phyloP scores from a whole-genome alignment of 2,329 filamentous ascomycete genomes.

The Epichloe gansuensis region DNA sequence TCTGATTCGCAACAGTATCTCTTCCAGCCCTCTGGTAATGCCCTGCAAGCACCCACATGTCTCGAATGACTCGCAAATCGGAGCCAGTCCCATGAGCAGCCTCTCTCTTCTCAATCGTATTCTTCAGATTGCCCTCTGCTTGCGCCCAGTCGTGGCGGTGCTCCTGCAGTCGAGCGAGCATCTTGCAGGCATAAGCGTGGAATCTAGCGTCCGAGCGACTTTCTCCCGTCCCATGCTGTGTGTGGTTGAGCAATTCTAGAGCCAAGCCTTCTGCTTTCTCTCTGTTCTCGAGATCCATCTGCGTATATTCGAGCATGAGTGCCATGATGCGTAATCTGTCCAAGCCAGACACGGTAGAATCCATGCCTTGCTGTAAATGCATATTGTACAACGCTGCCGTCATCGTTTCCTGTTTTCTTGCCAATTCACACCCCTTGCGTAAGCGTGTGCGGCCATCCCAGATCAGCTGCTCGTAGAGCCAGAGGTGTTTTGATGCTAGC shows the following conservation, averaged over 20 bases:
- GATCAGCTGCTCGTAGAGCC: conserved; percentile 27
- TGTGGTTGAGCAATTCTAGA: conserved; percentile 15
- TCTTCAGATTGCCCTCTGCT: conserved; percentile 21
- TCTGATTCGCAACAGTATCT: conserved; percentile 14
- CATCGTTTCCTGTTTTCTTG: conserved; percentile 17
- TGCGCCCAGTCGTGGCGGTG: conserved; percentile 18
- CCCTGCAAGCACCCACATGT: conserved; percentile 26
- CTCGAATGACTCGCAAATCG: conserved; percentile 23
- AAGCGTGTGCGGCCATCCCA: conserved; percentile 25
- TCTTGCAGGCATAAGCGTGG: conserved; percentile 26
- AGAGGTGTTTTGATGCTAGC: conserved; percentile 18
- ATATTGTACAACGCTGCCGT: conserved; percentile 18
- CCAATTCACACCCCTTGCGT: conserved; percentile 19
- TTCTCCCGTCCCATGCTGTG: conserved; percentile 9
- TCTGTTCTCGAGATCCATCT: conserved; percentile 24
- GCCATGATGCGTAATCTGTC: conserved; percentile 21
- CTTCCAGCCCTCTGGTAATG: conserved; percentile 20
- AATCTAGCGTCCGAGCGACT: conserved; percentile 21
- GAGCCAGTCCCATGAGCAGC: conserved; percentile 21
- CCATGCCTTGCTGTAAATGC: conserved; percentile 7
- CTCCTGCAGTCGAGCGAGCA: conserved; percentile 23
- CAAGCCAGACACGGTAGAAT: conserved; percentile 8
- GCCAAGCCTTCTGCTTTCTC: conserved; percentile 20
- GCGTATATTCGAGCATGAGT: conserved; percentile 23
- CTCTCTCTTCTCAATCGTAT: conserved; percentile 22